Base-by-base conservation (phyloP, 495 filamentous ascomycete genomes). In the Podospora didyma region DNA sequence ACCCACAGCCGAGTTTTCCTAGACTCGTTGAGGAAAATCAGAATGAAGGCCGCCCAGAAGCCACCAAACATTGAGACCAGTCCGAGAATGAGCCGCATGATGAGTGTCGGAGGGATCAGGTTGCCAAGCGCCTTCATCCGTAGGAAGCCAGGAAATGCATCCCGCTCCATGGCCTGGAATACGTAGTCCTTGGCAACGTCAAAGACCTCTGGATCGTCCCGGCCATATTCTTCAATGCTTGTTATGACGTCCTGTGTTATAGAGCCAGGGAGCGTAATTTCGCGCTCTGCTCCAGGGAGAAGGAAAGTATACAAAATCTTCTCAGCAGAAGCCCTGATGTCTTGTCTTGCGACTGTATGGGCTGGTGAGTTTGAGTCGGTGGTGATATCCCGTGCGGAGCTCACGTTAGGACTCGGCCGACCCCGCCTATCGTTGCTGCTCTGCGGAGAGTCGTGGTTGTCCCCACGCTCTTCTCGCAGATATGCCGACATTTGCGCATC, bases 101-200 rank as follows among this genome's bases (percentile, higher is more conserved):
- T 85, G 45, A 90, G 82, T 26, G 89, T 94, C 19, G 92, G 80
- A 4, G 92, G 94, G 20, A 97, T 89, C 1, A 98, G 77, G 65
- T 98, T 98, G 41, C 95, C 95, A 14, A 98, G 80, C 7, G 92
- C 94, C 75, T 97, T 97, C 64, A 89, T 86, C 62, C 90, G 85
- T 59, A 98, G 82, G 78, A 98, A 98, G 21, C 92, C 92, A 3
- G 94, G 94, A 72, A 96, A 98, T 14, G 94, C 94, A 73, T 97
- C 94, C 42, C 95, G 86, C 72, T 99, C 94, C 95, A 99, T 99
- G 2, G 94, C 94, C 68, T 97, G 95, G 72, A 97, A 99, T 46
- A 96, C 93, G 68, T 97, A 99, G 74, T 99, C 95, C 72, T 97
- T 97, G 23, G 94, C 94, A 2, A 88, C 86, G 68, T 97, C 93